phyloP scores from a whole-genome alignment of 805 yeast species.

The Sugiyamaella marilandica region DNA sequence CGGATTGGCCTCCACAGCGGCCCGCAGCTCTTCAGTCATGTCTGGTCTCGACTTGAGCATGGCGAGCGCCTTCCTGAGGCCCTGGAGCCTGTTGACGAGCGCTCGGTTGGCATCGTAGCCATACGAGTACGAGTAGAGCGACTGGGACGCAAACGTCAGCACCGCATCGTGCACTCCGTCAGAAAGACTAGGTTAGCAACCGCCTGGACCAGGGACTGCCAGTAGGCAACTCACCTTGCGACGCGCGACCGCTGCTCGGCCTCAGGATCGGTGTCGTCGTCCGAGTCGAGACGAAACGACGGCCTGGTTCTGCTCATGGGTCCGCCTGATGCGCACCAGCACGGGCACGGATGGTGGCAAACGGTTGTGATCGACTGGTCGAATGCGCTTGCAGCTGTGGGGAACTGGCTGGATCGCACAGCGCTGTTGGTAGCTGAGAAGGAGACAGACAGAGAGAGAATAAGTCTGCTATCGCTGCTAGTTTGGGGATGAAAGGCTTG shows the following conservation, averaged over 20 bases:
- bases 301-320: neutral
- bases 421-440: too few relatives aligned
- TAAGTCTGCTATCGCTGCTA: neutral
- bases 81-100: constrained; percentile 66
- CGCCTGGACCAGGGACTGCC: too few relatives aligned
- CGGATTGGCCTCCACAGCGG: neutral
- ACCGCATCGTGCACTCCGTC: constrained; percentile 37
- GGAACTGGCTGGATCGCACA: too few relatives aligned
- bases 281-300: constrained; percentile 3
- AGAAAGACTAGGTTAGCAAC: neutral
- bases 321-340: neutral
- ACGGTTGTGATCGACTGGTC: too few relatives aligned
- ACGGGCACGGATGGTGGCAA: too few relatives aligned
- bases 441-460: too few relatives aligned
- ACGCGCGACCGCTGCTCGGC: neutral
- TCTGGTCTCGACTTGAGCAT: constrained; percentile 61
- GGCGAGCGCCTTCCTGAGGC: constrained; percentile 70
- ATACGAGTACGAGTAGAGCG: constrained; percentile 80
- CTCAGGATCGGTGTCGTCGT: neutral
- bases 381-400: too few relatives aligned
- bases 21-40: constrained; percentile 13
- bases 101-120: constrained; percentile 80
- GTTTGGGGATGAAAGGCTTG: neutral
- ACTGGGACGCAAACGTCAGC: constrained; percentile 65
- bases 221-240: neutral